phyloP scores from a whole-genome alignment of 495 filamentous ascomycete genomes.

The Neurospora sp. region DNA sequence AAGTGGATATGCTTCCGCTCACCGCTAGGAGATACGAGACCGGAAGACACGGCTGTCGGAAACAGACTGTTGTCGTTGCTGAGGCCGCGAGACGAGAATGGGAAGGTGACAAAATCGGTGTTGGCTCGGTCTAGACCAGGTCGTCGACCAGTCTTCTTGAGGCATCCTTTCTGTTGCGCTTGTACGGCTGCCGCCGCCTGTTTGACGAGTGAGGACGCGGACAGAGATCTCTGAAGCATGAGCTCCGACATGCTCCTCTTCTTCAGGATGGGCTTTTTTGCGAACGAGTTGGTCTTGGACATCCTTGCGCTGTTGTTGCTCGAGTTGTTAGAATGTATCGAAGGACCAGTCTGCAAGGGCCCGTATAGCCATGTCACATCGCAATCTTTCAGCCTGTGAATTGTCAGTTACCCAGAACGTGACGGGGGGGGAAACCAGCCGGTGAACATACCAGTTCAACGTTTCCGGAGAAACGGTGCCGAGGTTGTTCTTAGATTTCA shows the following conservation, averaged over 20 bases:
- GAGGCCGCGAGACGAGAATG: constrained; percentile 44
- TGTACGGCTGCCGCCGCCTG: constrained; percentile 89
- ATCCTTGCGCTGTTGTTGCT: constrained; percentile 39
- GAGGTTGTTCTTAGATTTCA: constrained; percentile 75
- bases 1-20: constrained; percentile 88
- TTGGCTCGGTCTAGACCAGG: constrained; percentile 43
- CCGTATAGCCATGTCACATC: constrained; percentile 98
- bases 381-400: constrained; percentile 80
- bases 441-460: constrained; percentile 66
- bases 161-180: constrained; percentile 64
- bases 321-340: constrained; percentile 42
- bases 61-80: constrained; percentile 48
- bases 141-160: constrained; percentile 31
- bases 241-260: constrained; percentile 93
- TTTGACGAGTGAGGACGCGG: constrained; percentile 82
- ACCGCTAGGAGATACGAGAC: constrained; percentile 52
- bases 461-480: constrained; percentile 81
- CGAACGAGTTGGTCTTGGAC: constrained; percentile 73
- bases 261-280: constrained; percentile 89
- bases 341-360: constrained; percentile 64
- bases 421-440: not conserved
- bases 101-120: constrained; percentile 57
- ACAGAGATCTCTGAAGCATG: constrained; percentile 86
- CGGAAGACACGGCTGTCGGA: constrained; percentile 51
- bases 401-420: constrained; percentile 4